Percentiles rank a stretch among this genome's conserved stretches.
Evolutionary conservation across 345 rosid genomes (phyloP).

Genomic region (Eutrema yunnanense): DNA sequence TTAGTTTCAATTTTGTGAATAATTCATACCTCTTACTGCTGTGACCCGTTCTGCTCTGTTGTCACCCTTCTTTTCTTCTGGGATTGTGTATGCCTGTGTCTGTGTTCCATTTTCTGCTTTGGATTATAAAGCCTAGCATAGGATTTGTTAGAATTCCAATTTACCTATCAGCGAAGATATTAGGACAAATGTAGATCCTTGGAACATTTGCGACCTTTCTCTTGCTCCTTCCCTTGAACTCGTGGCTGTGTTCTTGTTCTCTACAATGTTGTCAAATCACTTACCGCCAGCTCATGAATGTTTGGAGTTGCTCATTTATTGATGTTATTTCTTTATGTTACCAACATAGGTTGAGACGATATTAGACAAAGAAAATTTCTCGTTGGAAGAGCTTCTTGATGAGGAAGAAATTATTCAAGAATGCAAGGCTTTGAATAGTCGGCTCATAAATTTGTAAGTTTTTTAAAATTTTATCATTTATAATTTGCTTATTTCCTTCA

Average conservation of each 20-base stretch:
- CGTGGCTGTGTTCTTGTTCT: not conserved
- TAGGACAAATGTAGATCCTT: not conserved
- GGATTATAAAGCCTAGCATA: not conserved
- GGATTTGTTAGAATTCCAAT: not conserved
- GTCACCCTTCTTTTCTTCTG: not conserved
- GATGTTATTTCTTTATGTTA: not conserved
- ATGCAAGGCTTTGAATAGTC: conserved; percentile 96
- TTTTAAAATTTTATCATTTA: not conserved
- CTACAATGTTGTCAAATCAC: not conserved
- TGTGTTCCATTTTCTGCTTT: not conserved
- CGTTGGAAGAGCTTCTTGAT: conserved; percentile 95
- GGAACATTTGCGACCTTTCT: not conserved
- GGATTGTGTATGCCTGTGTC: not conserved
- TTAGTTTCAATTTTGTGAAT: not conserved
- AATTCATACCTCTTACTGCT: not conserved
- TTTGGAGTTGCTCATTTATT: conserved; percentile 2
- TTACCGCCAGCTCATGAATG: not conserved
- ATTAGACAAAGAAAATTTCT: conserved; percentile 82
- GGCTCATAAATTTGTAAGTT: conserved; percentile 87
- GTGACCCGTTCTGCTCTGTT: not conserved
- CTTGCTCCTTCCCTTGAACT: not conserved
- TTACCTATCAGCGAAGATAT: not conserved
- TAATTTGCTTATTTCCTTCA: not conserved
- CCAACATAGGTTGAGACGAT: conserved; percentile 74
- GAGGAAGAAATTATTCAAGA: conserved; percentile 99